Evolutionary conservation across 1,284 basidiomycete species (phyloP).

Genomic region (Peniophora sp.): DNA sequence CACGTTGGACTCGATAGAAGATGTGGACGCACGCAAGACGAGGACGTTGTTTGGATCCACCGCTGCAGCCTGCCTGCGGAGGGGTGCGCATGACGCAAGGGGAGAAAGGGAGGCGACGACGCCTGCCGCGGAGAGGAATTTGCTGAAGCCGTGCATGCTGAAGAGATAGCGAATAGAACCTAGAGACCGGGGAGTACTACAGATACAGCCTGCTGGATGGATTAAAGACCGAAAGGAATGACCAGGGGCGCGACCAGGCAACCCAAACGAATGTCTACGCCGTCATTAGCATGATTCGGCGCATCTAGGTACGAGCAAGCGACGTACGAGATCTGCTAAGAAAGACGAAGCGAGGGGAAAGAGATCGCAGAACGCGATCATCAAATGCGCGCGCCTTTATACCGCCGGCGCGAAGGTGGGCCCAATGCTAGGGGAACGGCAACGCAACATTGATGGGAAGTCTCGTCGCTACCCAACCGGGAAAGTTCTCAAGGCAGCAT

Average conservation of each 20-base stretch:
- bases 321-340: no score
- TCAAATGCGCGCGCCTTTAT: no score
- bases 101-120: conserved; percentile 41
- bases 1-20: not conserved
- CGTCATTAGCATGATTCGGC: no score
- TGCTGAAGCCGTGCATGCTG: conserved; percentile 21
- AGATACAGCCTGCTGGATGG: conserved; percentile 37
- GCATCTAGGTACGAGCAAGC: no score
- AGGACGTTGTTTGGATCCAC: conserved; percentile 37
- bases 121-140: conserved; percentile 39
- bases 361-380: no score
- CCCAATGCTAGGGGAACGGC: no score
- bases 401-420: no score
- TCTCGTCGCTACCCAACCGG: no score
- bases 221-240: conserved; percentile 35
- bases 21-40: conserved; percentile 47
- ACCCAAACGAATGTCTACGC: conserved; percentile 32
- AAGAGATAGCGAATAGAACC: conserved; percentile 23
- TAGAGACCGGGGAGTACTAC: conserved; percentile 19
- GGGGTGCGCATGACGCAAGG: conserved; percentile 43
- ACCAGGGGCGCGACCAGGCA: conserved; percentile 65
- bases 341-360: no score
- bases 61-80: conserved; percentile 26
- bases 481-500: no score
- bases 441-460: no score